Evolutionary conservation across 257 asterid genomes (phyloP).

Genomic region (Galeopsis tetrahit): DNA sequence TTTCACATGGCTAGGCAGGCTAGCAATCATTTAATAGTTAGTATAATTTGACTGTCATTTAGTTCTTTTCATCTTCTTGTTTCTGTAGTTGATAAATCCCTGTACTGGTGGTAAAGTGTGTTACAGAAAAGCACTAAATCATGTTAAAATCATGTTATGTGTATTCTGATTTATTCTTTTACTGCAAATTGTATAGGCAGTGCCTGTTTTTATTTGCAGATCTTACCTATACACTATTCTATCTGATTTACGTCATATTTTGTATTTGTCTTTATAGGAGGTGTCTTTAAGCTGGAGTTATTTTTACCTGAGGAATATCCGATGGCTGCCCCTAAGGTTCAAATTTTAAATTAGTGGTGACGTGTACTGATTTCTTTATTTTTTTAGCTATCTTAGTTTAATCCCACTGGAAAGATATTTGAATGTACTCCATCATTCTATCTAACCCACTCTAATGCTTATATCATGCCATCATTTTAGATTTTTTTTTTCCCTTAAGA

Average conservation of each 20-base stretch:
- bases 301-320: constrained; percentile 98
- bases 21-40: background rate
- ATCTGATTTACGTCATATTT: constrained; percentile 8
- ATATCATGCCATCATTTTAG: constrained; percentile 24
- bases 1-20: background rate
- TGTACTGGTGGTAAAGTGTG: constrained; percentile 3
- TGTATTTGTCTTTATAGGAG: constrained; percentile 57
- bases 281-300: constrained; percentile 96
- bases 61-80: background rate
- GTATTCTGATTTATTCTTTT: too few relatives aligned
- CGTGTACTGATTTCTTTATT: background rate
- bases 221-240: constrained; percentile 11
- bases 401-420: constrained; percentile 5
- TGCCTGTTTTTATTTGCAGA: background rate
- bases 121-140: background rate
- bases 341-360: background rate
- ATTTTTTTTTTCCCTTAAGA: background rate
- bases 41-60: background rate
- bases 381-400: background rate
- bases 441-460: background rate
- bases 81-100: constrained; percentile 6
- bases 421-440: background rate
- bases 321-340: constrained; percentile 98
- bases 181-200: background rate
- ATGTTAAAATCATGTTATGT: too few relatives aligned